Evolutionary conservation across 2,329 filamentous ascomycete genomes (phyloP).

Genomic region (Epichloe uncinata): DNA sequence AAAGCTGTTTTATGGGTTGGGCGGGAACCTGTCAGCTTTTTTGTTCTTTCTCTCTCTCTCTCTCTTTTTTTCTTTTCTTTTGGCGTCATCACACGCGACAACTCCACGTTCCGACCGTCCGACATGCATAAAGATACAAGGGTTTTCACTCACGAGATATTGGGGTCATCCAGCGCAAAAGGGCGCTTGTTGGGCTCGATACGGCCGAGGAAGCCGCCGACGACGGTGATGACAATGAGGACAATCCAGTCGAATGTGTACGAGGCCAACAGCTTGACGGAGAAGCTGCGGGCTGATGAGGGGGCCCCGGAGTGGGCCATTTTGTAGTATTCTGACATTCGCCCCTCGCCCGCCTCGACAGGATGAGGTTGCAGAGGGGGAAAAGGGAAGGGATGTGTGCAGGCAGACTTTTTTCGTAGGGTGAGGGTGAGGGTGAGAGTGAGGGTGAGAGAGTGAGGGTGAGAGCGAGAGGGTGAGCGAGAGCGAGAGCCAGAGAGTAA

Average conservation of each 20-base stretch:
- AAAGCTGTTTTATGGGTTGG: conserved; percentile 32
- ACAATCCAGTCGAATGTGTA: conserved; percentile 66
- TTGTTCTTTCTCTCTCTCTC: too few species aligned
- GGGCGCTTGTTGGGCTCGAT: conserved; percentile 53
- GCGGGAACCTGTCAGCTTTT: background rate
- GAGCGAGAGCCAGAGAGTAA: too few species aligned
- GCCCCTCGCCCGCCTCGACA: conserved; percentile 1
- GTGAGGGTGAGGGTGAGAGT: too few species aligned
- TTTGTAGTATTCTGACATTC: conserved; percentile 17
- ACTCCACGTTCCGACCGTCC: too few species aligned
- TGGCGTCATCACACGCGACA: too few species aligned
- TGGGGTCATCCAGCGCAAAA: conserved; percentile 57
- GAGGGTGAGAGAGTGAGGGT: too few species aligned
- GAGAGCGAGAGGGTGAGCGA: too few species aligned
- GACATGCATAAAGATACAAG: background rate
- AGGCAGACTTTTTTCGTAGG: too few species aligned
- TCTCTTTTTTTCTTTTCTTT: too few species aligned
- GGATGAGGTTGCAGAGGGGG: background rate
- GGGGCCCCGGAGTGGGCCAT: conserved; percentile 13
- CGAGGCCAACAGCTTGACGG: conserved; percentile 36
- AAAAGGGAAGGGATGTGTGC: background rate
- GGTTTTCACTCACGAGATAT: conserved; percentile 49
- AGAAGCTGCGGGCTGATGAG: conserved; percentile 14
- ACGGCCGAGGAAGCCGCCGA: conserved; percentile 45
- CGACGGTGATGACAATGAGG: conserved; percentile 43